Conservation (phyloP, 495 filamentous ascomycete genomes). For the Aspergillus biplanus region DNA sequence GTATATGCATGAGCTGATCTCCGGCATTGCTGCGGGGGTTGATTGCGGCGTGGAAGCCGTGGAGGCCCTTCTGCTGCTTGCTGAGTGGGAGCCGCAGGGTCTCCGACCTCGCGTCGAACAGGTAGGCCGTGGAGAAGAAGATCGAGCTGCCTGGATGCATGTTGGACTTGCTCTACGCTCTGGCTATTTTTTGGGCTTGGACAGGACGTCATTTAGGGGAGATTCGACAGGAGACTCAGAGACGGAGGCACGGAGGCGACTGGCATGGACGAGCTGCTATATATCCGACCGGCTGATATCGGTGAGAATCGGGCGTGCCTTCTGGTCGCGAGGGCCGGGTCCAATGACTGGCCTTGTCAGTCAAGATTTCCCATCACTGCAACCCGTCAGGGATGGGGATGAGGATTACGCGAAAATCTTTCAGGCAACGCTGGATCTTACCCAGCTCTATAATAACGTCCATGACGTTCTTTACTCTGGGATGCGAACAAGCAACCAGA, state of each 20-base stretch:
- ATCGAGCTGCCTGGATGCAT: conserved; percentile 71
- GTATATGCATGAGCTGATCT: conserved; percentile 66
- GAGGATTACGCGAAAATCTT: conserved; percentile 67
- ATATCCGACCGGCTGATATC: conserved; percentile 67
- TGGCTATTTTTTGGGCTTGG: conserved; percentile 65
- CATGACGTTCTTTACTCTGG: conserved; percentile 69
- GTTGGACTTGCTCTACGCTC: conserved; percentile 64
- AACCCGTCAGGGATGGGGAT: conserved; percentile 52
- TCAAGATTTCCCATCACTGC: conserved; percentile 64
- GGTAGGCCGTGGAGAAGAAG: conserved; percentile 66
- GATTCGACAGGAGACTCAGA: conserved; percentile 51
- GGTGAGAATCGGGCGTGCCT: conserved; percentile 64
- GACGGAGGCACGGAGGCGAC: conserved; percentile 56
- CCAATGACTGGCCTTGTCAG: conserved; percentile 63
- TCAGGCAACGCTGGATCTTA: conserved; percentile 65
- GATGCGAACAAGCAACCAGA: conserved; percentile 64
- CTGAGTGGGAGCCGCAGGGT: conserved; percentile 67
- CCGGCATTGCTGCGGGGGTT: conserved; percentile 60
- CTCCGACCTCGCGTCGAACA: conserved; percentile 53
- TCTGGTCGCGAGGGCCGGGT: conserved; percentile 68
- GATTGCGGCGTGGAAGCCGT: conserved; percentile 66
- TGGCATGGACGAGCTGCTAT: conserved; percentile 68
- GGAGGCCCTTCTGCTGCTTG: conserved; percentile 64
- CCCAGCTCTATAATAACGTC: conserved; percentile 68
- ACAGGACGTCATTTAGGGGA: conserved; percentile 59